phyloP scores from a whole-genome alignment of 352 stramenopile genomes.

The Thalassiosira exigua region DNA sequence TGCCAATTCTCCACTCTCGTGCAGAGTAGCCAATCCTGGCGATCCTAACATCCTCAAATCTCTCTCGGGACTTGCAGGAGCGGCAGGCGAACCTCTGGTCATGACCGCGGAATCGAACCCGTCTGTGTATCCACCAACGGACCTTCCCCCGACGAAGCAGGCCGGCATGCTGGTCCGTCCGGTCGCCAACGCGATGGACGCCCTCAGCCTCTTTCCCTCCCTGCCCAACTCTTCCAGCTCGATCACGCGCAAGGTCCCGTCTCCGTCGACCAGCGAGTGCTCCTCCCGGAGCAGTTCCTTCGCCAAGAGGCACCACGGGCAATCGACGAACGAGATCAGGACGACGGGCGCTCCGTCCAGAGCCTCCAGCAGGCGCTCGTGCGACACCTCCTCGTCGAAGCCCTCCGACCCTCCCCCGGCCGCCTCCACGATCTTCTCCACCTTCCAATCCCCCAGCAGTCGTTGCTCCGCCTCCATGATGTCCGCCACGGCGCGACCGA shows the following conservation, averaged over 20 bases:
- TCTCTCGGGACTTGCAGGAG: too few species aligned
- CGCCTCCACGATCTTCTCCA: slow-evolving; percentile 42
- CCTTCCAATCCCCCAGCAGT: slow-evolving; percentile 32
- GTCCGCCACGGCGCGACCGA: slow-evolving; percentile 20
- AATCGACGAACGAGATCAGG: slow-evolving; percentile 37
- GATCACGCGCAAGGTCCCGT: slow-evolving; percentile 32
- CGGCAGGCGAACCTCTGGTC: too few species aligned
- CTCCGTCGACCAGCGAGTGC: not conserved
- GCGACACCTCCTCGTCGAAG: slow-evolving; percentile 18
- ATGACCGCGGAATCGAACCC: slow-evolving; percentile 23
- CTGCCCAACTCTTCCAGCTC: slow-evolving; percentile 26
- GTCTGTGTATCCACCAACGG: slow-evolving; percentile 35
- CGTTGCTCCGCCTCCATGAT: slow-evolving; percentile 20
- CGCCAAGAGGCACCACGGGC: slow-evolving; percentile 37
- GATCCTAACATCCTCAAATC: too few species aligned
- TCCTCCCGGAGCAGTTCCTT: slow-evolving; percentile 31
- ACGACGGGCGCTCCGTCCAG: slow-evolving; percentile 1
- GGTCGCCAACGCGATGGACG: slow-evolving; percentile 22
- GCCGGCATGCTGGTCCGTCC: slow-evolving; percentile 38
- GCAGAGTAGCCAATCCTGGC: too few species aligned
- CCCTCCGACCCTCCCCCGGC: slow-evolving; percentile 1
- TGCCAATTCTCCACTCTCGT: too few species aligned
- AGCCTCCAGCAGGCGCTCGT: slow-evolving; percentile 7
- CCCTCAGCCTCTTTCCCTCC: slow-evolving; percentile 30
- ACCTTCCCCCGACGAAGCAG: slow-evolving; percentile 19